Evolutionary conservation across 331 rosid genomes (phyloP), one percentile per base, ranked within the genome.

Genomic region (Ulmus americana): DNA sequence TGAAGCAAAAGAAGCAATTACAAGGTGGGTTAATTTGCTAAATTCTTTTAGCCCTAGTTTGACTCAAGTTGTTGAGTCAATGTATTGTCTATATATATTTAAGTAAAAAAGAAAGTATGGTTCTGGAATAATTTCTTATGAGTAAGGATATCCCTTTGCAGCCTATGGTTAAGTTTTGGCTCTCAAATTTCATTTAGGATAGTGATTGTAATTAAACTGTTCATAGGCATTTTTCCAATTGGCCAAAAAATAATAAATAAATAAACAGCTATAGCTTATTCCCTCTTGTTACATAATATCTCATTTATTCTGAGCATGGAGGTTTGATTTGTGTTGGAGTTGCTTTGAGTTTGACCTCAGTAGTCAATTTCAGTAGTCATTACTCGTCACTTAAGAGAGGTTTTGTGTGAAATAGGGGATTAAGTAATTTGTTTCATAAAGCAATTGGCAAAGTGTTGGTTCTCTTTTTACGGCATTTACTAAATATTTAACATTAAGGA

Each of bases 1-100:
- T 48, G 95, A 87, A 73, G 88, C 85, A 60, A 84, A 85, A 68
- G 86, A 74, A 59, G 81, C 88, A 70, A 80, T 94, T 77, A 77
- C 91, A 64, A 94, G 98, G 98, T 94, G 70, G 64, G 90, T 51
- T 81, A 63, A 28, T 67, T 82, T 61, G 60, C 40, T 55, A 72
- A 44, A 69, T 57, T 45, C 61, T 54, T 28, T 76, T 67, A 58
- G 65, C 58, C 45, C 53, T 12, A 0, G 28, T 16, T 48, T 48
- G 7, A 14, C 1, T 48, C 1, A 48, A 4, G 53, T 48, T 10
- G 9, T 11, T 13, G 35, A 28, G 35, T 28, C 35, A 28, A 28
- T 28, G 3, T 28, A 28, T 28, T 28, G 35, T 28, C 35, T 3
- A 3, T 28, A 28, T 28, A 28, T 28, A 28, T 28, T 28, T 28